Evolutionary conservation across 129 eudicot genomes (phyloP).

Genomic region (Rutidosis leptorrhynchoides): DNA sequence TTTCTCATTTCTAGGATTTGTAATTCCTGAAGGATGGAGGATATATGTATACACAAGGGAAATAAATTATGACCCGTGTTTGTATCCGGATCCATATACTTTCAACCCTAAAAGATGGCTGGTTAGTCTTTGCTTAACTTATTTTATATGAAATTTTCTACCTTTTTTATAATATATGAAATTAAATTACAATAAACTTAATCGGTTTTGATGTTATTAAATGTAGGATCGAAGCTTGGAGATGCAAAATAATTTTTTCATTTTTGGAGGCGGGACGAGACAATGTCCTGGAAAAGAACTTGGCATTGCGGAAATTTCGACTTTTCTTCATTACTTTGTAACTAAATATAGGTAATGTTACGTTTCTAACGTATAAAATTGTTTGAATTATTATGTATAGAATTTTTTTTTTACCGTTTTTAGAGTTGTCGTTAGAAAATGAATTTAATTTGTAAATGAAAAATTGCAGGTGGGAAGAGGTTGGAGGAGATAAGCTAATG

Average conservation of each 20-base stretch:
- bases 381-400: neutral
- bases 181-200: slow-evolving; percentile 13
- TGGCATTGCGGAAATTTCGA: slow-evolving; percentile 83
- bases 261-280: slow-evolving; percentile 95
- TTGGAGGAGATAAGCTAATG: slow-evolving; percentile 83
- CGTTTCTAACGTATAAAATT: neutral
- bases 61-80: slow-evolving; percentile 64
- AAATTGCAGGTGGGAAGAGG: slow-evolving; percentile 82
- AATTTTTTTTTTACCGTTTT: neutral
- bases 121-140: slow-evolving; percentile 40
- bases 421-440: neutral
- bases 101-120: slow-evolving; percentile 98
- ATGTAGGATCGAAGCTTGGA: slow-evolving; percentile 66
- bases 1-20: slow-evolving; percentile 51
- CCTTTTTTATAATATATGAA: neutral
- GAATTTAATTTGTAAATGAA: neutral
- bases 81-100: slow-evolving; percentile 76
- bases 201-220: neutral
- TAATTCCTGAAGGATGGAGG: slow-evolving; percentile 89
- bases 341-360: slow-evolving; percentile 67
- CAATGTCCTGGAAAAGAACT: slow-evolving; percentile 94
- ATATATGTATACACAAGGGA: slow-evolving; percentile 92
- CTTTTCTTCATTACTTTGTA: slow-evolving; percentile 83
- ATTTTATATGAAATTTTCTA: neutral
- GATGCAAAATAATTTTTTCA: slow-evolving; percentile 54